Evolutionary conservation across 2,329 filamentous ascomycete species (phyloP), one percentile per base, ranked within the genome.

Genomic region (Fusarium staphyleae): DNA sequence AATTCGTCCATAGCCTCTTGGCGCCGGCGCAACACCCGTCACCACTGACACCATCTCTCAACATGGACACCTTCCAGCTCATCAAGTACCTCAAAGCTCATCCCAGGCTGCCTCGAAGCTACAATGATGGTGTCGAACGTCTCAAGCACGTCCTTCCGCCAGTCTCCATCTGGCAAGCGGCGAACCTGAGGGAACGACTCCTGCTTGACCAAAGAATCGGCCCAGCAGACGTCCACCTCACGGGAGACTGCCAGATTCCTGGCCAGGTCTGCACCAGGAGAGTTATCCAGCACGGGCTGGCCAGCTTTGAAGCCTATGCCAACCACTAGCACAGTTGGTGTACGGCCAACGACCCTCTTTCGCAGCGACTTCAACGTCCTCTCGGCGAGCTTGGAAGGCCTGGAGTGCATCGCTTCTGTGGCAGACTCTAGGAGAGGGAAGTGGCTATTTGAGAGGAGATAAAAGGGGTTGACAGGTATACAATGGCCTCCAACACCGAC

Each of bases 401-500:
- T 70, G 9, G 68, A 65, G 45, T 71, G 70, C 75, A 78, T 80
- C 18, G 61, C 70, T 32, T 74, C 70, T 0, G 75, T 74, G 2
- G 77, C 78, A 7, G 69, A 68, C 50, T 75, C 61, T 2, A 82
- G 69, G 0, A 83, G 63, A 1, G 80, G 80, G 33, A 82, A 75
- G 4, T 71, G 58, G 56, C 70, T 76, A 55, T 76, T 80, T 11
- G 74, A 74, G 5, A 82, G 68, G 18, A 83, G 72, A 55, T 82
- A 83, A 66, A 75, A 76, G 0, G 80, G 80, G 52, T 83, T 83
- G 44, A 83, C 74, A 0, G 80, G 81, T 51, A 83, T 83, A 60
- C 81, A 83, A 62, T 83, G 80, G 0, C 81, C 80, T 2, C 81
- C 81, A 4, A 83, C 80, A 6, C 80, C 81, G 3, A 79, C 65